phyloP scores from a whole-genome alignment of 177 flowering plant species.

The Vitis hybrid region DNA sequence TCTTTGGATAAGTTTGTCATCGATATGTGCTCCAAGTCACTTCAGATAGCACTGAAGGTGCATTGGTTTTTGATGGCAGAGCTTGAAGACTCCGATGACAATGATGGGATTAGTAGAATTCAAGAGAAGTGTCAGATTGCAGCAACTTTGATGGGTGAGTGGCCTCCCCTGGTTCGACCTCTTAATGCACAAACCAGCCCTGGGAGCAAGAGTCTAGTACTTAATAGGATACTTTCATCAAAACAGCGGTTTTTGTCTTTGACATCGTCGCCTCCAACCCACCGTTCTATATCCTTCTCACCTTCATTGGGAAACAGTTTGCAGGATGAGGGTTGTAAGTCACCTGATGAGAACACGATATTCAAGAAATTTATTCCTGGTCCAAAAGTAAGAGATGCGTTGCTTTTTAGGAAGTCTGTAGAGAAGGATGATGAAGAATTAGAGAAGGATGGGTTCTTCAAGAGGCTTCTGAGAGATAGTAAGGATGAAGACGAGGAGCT shows the following conservation, averaged over 20 bases:
- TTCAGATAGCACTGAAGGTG: conserved; percentile 84
- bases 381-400: conserved; percentile 81
- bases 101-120: conserved; percentile 93
- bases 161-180: conserved; percentile 78
- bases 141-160: conserved; percentile 93
- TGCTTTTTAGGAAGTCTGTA: conserved; percentile 80
- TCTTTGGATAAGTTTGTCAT: conserved; percentile 96
- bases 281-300: conserved; percentile 57
- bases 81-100: conserved; percentile 92
- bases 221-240: conserved; percentile 71
- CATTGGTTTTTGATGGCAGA: conserved; percentile 98
- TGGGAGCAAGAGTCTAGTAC: conserved; percentile 73
- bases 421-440: conserved; percentile 83
- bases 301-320: conserved; percentile 51
- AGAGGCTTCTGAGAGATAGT: conserved; percentile 69
- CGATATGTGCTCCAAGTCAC: conserved; percentile 84
- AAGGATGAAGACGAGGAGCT: conserved; percentile 74
- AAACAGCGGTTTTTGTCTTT: conserved; percentile 76
- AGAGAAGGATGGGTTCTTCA: conserved; percentile 80
- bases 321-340: conserved; percentile 52
- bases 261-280: conserved; percentile 70
- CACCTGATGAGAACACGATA: conserved; percentile 79
- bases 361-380: conserved; percentile 92
- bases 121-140: conserved; percentile 98
- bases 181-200: conserved; percentile 47